phyloP scores from a whole-genome alignment of 1,284 basidiomycete species.

The Trametes pubescens region DNA sequence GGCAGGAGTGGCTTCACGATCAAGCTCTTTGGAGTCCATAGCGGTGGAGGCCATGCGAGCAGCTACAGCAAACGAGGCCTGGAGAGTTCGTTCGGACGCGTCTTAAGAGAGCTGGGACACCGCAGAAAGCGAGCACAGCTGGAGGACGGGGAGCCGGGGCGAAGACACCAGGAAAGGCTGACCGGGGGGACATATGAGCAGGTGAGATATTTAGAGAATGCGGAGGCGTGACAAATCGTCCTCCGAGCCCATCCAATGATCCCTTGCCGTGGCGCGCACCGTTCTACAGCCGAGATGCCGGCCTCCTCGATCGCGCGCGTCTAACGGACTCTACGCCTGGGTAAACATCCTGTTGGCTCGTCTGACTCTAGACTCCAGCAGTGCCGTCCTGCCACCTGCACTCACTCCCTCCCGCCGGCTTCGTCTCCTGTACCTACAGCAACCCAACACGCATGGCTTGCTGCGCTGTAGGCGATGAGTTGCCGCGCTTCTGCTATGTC shows the following conservation, averaged over 20 bases:
- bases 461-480: too few relatives aligned
- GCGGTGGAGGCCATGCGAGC: not conserved
- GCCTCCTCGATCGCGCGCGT: conserved; percentile 6
- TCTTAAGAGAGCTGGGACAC: conserved; percentile 12
- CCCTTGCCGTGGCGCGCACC: conserved; percentile 16
- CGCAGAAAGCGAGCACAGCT: not conserved
- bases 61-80: not conserved
- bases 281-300: conserved; percentile 25
- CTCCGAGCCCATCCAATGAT: not conserved
- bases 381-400: not conserved
- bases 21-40: conserved; percentile 26
- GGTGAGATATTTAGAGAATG: conserved; percentile 15
- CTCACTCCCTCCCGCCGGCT: not conserved
- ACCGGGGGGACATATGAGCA: conserved; percentile 7
- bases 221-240: conserved; percentile 16
- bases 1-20: conserved; percentile 11
- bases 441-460: too few relatives aligned
- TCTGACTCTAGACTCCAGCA: not conserved
- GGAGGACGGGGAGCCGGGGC: conserved; percentile 12
- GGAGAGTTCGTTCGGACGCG: conserved; percentile 17
- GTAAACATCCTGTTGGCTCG: not conserved
- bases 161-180: conserved; percentile 14
- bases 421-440: conserved; percentile 7
- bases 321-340: not conserved
- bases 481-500: not conserved